Evolutionary conservation across 805 yeast genomes (phyloP).

Genomic region (Wickerhamomyces sydowiorum): DNA sequence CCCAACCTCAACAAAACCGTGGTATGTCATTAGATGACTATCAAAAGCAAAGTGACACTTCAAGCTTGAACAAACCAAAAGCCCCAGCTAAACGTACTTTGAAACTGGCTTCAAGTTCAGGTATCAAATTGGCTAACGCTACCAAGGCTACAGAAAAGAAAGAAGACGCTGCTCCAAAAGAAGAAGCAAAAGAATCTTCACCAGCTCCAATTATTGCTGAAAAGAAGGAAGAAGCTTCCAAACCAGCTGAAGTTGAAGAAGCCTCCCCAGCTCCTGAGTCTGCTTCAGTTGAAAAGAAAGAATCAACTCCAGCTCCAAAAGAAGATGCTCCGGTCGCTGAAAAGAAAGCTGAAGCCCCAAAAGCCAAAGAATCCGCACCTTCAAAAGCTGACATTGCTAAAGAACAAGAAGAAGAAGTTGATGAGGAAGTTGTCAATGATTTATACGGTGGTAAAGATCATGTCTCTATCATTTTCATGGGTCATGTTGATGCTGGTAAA

Average conservation of each 20-base stretch:
- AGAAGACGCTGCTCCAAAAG: constrained; percentile 20
- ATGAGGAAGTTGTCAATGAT: constrained; percentile 83
- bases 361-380: constrained; percentile 13
- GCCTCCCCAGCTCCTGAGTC: constrained; percentile 10
- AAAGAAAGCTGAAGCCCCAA: constrained; percentile 1
- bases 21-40: constrained; percentile 81
- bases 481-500: constrained; percentile 99
- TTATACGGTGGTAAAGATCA: constrained; percentile 98
- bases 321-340: constrained; percentile 9
- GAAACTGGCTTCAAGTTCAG: constrained; percentile 60
- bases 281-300: constrained; percentile 11
- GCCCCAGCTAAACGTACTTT: constrained; percentile 55
- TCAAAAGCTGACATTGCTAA: constrained; percentile 27
- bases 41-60: constrained; percentile 48
- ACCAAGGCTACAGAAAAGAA: constrained; percentile 33
- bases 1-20: constrained; percentile 27
- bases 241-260: constrained; percentile 8
- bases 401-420: constrained; percentile 77
- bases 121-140: constrained; percentile 56
- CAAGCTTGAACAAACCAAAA: constrained; percentile 35
- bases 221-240: constrained; percentile 18
- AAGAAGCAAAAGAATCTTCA: constrained; percentile 21
- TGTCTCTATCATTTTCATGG: constrained; percentile 95
- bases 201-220: constrained; percentile 23
- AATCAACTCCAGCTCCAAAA: constrained; percentile 2